phyloP scores from a whole-genome alignment of 495 filamentous ascomycete species.

The Talaromyces stipitatus region DNA sequence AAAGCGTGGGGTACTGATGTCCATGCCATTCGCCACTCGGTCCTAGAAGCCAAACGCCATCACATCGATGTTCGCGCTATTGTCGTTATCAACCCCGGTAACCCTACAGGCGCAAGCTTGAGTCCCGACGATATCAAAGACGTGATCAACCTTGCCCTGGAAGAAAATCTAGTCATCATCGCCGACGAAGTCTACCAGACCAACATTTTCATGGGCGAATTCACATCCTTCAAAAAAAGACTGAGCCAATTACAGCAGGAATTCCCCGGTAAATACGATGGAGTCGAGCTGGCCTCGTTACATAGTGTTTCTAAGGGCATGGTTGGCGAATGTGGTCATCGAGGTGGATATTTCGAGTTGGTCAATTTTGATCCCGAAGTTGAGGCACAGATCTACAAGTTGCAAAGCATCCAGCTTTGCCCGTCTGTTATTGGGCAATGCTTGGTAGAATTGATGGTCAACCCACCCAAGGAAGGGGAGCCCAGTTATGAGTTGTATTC shows the following conservation, averaged over 20 bases:
- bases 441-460: constrained; percentile 93
- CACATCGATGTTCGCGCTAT: constrained; percentile 85
- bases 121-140: constrained; percentile 66
- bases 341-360: constrained; percentile 95
- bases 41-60: constrained; percentile 60
- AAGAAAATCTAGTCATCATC: constrained; percentile 80
- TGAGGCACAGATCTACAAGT: constrained; percentile 93
- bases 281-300: constrained; percentile 78
- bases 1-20: constrained; percentile 83
- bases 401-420: constrained; percentile 91
- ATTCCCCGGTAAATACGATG: constrained; percentile 64
- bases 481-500: constrained; percentile 76
- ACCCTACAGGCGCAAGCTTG: constrained; percentile 88
- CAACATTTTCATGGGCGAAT: constrained; percentile 90
- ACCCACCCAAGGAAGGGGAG: constrained; percentile 77
- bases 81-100: constrained; percentile 96
- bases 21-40: constrained; percentile 58
- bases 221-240: constrained; percentile 88
- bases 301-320: constrained; percentile 92
- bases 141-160: constrained; percentile 75
- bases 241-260: constrained; percentile 78
- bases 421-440: constrained; percentile 94
- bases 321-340: constrained; percentile 96
- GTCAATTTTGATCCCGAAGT: constrained; percentile 80
- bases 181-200: constrained; percentile 99